These are phyloP conservation scores for Hsuehochloa calcarea DNA, from an alignment of 176 grass and related monocot genomes.

Conservation along the genomic window DNA sequence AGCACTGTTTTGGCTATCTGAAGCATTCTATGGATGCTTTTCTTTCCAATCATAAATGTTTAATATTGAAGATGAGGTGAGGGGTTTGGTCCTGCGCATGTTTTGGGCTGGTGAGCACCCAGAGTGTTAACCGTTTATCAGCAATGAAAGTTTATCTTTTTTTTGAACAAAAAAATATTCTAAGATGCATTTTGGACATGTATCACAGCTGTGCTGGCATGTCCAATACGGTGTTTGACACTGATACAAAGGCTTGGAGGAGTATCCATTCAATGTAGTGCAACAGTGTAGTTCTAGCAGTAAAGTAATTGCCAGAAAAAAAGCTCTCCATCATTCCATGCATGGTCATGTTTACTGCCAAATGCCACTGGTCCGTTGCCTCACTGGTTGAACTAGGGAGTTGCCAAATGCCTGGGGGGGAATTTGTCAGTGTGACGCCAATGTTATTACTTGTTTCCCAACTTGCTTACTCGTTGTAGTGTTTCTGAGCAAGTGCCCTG, in stretches of 20 bases:
- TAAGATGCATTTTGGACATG: neutral
- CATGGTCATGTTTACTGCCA: slow-evolving; percentile 14
- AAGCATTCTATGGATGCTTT: neutral
- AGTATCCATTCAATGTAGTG: neutral
- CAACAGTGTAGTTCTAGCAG: neutral
- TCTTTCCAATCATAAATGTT: neutral
- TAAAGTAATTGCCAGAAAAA: neutral
- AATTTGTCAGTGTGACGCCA: neutral
- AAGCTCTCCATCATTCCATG: neutral
- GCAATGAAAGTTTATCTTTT: neutral
- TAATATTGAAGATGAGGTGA: neutral
- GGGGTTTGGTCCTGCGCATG: neutral
- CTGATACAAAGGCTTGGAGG: neutral
- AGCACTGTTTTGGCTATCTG: neutral
- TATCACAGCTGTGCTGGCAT: neutral
- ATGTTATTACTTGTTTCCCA: neutral
- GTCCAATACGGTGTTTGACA: neutral
- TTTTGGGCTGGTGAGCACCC: neutral
- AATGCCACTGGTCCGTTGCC: neutral
- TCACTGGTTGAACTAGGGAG: neutral
- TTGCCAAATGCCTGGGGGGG: neutral
- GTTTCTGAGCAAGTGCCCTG: neutral
- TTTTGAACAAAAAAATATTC: neutral
- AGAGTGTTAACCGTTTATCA: neutral
- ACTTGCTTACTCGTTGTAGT: neutral